phyloP scores from a whole-genome alignment of 2,329 filamentous ascomycete genomes.

The Plectosphaerella sp. region DNA sequence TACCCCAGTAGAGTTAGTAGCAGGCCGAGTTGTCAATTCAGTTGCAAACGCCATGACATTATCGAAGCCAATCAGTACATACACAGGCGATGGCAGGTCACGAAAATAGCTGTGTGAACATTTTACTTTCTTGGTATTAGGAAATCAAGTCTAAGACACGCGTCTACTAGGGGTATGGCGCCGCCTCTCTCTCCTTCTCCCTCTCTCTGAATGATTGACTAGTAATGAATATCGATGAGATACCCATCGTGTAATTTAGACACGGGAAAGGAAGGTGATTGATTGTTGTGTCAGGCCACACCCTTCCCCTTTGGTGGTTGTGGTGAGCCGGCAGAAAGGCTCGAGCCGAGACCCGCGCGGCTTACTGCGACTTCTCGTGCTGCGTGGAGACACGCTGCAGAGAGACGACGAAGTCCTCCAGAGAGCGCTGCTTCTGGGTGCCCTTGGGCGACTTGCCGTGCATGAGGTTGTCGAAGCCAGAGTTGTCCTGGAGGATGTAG shows the following conservation, averaged over 20 bases:
- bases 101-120: background rate
- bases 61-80: background rate
- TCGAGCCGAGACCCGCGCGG: background rate
- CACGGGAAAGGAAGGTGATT: conserved; percentile 20
- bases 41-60: background rate
- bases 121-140: conserved; percentile 20
- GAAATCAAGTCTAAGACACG: conserved; percentile 7
- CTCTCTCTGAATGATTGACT: conserved; percentile 1
- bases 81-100: too few species aligned
- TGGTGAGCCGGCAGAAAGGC: background rate
- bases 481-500: conserved; percentile 77
- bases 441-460: conserved; percentile 82
- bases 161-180: conserved; percentile 13
- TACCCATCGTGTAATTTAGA: conserved; percentile 27
- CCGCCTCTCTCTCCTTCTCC: conserved; percentile 4
- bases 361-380: conserved; percentile 80
- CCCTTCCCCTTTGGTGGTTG: background rate
- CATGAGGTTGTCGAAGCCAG: conserved; percentile 87
- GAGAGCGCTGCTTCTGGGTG: conserved; percentile 75
- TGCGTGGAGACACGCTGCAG: conserved; percentile 87
- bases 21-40: background rate
- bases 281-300: background rate
- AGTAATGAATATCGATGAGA: conserved; percentile 13
- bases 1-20: conserved; percentile 17
- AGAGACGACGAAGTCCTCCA: conserved; percentile 89